phyloP scores from a whole-genome alignment of 169 alveolate species.

The Cyclospora cayetanensis region DNA sequence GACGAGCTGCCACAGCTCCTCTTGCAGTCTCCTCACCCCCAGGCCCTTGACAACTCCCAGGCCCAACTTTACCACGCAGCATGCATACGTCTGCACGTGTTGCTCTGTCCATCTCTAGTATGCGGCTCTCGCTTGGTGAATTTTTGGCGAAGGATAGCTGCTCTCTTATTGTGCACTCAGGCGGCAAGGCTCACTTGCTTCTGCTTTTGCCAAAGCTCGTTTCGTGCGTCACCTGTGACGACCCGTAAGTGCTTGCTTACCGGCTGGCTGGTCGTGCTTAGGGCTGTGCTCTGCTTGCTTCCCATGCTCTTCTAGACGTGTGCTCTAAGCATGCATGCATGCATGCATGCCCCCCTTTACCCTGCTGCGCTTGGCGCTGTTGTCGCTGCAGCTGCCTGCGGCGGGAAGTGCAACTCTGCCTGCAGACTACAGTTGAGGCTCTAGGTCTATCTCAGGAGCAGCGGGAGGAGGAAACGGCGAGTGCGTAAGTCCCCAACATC shows the following conservation, averaged over 20 bases:
- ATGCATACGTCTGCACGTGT: too few relatives aligned
- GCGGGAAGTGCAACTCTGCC: conserved; percentile 47
- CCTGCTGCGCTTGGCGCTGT: background rate
- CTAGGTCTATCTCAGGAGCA: conserved; percentile 43
- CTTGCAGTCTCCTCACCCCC: too few relatives aligned
- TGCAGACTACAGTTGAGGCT: conserved; percentile 42
- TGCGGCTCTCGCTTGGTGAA: too few relatives aligned
- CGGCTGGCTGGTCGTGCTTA: background rate
- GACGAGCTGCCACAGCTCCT: too few relatives aligned
- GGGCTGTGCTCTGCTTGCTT: background rate
- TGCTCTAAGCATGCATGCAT: too few relatives aligned
- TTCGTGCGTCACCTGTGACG: conserved; percentile 26
- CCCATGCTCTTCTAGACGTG: too few relatives aligned
- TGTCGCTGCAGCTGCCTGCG: conserved; percentile 30
- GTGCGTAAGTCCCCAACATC: too few relatives aligned
- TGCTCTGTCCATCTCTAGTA: too few relatives aligned
- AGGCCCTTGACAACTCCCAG: too few relatives aligned
- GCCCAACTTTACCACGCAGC: too few relatives aligned
- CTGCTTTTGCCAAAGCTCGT: conserved; percentile 30
- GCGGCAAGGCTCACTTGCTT: conserved; percentile 43
- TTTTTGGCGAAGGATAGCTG: too few relatives aligned
- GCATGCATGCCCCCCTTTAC: background rate
- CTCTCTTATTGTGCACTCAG: too few relatives aligned
- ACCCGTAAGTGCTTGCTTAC: background rate
- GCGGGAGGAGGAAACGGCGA: conserved; percentile 19